These are phyloP conservation scores for Sarocladium strictum DNA, from an alignment of 2,329 filamentous ascomycete genomes.

Conservation along the genomic window DNA sequence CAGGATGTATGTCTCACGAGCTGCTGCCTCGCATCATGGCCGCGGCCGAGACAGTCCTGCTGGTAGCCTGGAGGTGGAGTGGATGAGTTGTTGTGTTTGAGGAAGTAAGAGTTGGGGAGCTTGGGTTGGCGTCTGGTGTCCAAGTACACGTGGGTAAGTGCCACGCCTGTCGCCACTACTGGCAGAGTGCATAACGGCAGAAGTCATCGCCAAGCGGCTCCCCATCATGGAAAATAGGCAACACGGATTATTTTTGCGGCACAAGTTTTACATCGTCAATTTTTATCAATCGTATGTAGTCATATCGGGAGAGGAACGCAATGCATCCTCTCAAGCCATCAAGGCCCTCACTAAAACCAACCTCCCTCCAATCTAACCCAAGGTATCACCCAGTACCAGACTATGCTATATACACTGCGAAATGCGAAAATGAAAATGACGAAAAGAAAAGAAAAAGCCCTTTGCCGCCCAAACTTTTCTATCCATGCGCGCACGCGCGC, in stretches of 20 bases:
- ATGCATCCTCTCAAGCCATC: neutral
- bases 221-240: neutral
- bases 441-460: neutral
- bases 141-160: neutral
- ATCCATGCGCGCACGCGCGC: neutral
- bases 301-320: neutral
- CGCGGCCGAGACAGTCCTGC: too few species aligned
- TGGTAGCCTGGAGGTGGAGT: too few species aligned
- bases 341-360: neutral
- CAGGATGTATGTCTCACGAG: neutral
- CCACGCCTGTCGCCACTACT: neutral
- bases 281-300: too few species aligned
- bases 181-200: neutral
- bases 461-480: constrained; percentile 2
- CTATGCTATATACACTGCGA: neutral
- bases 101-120: neutral
- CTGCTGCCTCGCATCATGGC: too few species aligned
- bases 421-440: neutral
- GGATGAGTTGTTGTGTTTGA: neutral
- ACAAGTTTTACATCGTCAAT: too few species aligned
- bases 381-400: neutral
- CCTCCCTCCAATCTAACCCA: neutral
- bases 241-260: too few species aligned
- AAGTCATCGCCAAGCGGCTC: neutral
- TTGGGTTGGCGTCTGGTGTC: neutral